phyloP scores from a whole-genome alignment of 345 rosid genomes.

The Populus ilicifolia region DNA sequence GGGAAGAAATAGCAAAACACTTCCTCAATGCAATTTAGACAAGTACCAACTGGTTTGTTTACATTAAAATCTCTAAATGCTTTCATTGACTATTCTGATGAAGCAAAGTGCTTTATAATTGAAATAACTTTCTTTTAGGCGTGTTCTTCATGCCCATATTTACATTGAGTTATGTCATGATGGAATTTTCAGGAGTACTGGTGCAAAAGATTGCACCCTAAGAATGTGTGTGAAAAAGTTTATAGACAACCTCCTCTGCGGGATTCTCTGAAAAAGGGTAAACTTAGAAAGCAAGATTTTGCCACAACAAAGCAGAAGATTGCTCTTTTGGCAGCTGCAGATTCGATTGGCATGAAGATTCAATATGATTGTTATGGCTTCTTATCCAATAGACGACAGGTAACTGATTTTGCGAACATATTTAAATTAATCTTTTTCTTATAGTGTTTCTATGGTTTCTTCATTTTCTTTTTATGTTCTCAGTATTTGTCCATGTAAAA shows the following conservation, averaged over 20 bases:
- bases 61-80: too few species aligned
- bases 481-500: too few species aligned
- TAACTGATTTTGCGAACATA: slow-evolving; percentile 23
- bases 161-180: neutral
- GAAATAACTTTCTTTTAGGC: neutral
- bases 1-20: too few species aligned
- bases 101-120: neutral
- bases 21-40: too few species aligned
- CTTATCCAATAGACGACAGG: slow-evolving; percentile 91
- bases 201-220: slow-evolving; percentile 97
- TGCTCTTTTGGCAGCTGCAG: slow-evolving; percentile 72
- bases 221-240: slow-evolving; percentile 91
- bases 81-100: neutral
- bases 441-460: neutral
- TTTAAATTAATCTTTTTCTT: neutral
- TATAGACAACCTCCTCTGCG: slow-evolving; percentile 87
- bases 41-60: too few species aligned
- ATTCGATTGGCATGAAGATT: slow-evolving; percentile 79
- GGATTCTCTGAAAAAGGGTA: slow-evolving; percentile 77
- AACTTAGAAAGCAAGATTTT: slow-evolving; percentile 83
- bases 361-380: slow-evolving; percentile 85
- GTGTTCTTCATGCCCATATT: slow-evolving; percentile 2
- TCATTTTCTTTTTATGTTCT: neutral
- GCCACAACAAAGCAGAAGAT: slow-evolving; percentile 71
- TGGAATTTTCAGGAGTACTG: slow-evolving; percentile 76